Evolutionary conservation across 345 rosid species (phyloP).

Genomic region (Eucalyptus pauciflora): DNA sequence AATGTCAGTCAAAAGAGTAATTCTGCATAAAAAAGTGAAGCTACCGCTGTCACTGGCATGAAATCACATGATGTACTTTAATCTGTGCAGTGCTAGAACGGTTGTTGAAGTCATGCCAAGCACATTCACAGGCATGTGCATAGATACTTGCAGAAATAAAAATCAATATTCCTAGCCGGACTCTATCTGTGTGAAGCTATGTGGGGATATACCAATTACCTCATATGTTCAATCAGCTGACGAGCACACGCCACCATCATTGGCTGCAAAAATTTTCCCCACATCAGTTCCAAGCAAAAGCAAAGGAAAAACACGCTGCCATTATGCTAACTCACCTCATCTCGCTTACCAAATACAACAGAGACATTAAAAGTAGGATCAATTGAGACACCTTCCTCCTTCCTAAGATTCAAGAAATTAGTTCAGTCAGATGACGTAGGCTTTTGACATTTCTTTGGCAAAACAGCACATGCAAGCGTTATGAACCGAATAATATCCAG

Average conservation of each 20-base stretch:
- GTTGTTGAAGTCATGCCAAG: neutral
- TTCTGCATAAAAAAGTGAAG: neutral
- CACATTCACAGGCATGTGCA: neutral
- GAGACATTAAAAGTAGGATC: conserved; percentile 76
- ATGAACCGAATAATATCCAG: neutral
- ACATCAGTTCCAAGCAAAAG: neutral
- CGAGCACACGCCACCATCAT: conserved; percentile 78
- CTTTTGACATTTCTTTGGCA: neutral
- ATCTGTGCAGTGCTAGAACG: neutral
- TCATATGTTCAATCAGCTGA: conserved; percentile 74
- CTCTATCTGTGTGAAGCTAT: neutral
- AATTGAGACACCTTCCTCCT: conserved; percentile 74
- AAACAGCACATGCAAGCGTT: neutral
- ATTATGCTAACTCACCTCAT: conserved; percentile 40
- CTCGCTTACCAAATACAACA: conserved; percentile 84
- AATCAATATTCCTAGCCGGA: neutral
- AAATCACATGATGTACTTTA: neutral
- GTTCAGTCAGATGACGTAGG: neutral
- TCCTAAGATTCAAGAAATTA: conserved; percentile 29
- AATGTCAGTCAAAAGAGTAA: neutral
- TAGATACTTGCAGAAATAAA: neutral
- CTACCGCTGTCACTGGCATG: neutral
- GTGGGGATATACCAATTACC: conserved; percentile 15
- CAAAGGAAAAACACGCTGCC: neutral
- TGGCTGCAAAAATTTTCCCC: conserved; percentile 26